Evolutionary conservation across 208 protist genomes (phyloP), one percentile per base, ranked within the genome.

Genomic region (Leishmania guyanensis): DNA sequence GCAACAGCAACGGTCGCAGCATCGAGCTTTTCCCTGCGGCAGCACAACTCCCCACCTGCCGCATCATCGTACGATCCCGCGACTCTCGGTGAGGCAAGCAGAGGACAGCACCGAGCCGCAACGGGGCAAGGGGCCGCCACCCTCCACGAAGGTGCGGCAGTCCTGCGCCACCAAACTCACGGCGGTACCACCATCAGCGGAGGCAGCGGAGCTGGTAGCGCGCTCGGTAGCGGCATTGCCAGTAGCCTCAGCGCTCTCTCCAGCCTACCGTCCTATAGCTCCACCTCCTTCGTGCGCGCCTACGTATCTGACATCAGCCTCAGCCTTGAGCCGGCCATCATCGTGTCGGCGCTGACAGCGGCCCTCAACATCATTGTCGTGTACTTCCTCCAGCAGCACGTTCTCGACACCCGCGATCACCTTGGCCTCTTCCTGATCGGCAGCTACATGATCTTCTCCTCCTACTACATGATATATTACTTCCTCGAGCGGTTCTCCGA

Each of bases 381-480:
- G 16, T 87, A 87, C 53, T 96, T 98, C 39, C 81, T 98, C 29
- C 91, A 95, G 66, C 53, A 94, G 68, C 93, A 98, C 82, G 94
- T 98, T 33, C 89, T 97, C 4, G 90, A 94, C 78, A 95, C 95
- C 9, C 88, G 88, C 60, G 95, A 96, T 80, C 95, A 98, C 83
- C 81, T 97, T 43, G 93, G 94, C 6, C 82, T 98, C 20, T 97
- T 98, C 80, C 82, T 95, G 1, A 91, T 97, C 58, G 95, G 95
- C 73, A 94, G 90, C 75, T 98, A 98, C 84, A 84, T 97, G 69
- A 87, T 95, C 73, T 96, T 98, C 69, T 79, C 93, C 14, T 93
- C 84, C 16, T 97, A 98, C 82, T 98, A 94, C 86, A 93, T 97
- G 87, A 84, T 92, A 43, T 96, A 98, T 85, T 96, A 97, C 86